phyloP scores from a whole-genome alignment of 1,284 basidiomycete genomes.

The Erythrobasidium hasegawianum region DNA sequence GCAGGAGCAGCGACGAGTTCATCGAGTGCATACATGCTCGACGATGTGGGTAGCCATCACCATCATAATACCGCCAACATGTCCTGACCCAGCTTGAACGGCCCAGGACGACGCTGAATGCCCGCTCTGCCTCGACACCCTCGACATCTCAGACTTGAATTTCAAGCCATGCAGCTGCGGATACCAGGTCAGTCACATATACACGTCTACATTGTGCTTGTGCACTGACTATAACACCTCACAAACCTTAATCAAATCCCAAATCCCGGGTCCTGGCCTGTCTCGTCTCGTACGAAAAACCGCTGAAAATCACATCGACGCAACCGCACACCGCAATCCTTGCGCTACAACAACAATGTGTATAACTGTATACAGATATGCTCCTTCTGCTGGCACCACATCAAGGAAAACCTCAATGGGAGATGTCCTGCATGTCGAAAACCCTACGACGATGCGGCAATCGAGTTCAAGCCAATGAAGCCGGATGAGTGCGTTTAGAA shows the following conservation, averaged over 20 bases:
- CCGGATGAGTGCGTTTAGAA: constrained; percentile 73
- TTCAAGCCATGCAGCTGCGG: constrained; percentile 99
- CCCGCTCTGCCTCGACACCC: constrained; percentile 95
- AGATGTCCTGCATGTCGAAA: constrained; percentile 95
- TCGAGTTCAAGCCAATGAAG: constrained; percentile 93
- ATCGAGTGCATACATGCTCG: constrained; percentile 8
- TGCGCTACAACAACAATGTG: no score
- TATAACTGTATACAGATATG: constrained; percentile 66
- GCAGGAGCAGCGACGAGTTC: not conserved
- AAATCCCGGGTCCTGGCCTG: not conserved
- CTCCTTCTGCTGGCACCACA: constrained; percentile 99
- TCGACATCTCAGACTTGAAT: constrained; percentile 98
- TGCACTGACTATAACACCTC: no score
- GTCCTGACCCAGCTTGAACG: not conserved
- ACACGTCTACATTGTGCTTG: no score
- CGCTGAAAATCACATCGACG: no score
- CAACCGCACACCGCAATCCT: no score
- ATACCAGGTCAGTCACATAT: constrained; percentile 68
- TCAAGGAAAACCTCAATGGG: constrained; percentile 92
- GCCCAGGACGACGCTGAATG: constrained; percentile 88
- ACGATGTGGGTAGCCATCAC: constrained; percentile 15
- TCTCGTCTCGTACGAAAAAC: no score
- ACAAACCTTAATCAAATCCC: not conserved
- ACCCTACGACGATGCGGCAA: constrained; percentile 84
- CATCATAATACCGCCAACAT: not conserved